phyloP scores from a whole-genome alignment of 305 asterid genomes.

The Fraxinus floribunda region DNA sequence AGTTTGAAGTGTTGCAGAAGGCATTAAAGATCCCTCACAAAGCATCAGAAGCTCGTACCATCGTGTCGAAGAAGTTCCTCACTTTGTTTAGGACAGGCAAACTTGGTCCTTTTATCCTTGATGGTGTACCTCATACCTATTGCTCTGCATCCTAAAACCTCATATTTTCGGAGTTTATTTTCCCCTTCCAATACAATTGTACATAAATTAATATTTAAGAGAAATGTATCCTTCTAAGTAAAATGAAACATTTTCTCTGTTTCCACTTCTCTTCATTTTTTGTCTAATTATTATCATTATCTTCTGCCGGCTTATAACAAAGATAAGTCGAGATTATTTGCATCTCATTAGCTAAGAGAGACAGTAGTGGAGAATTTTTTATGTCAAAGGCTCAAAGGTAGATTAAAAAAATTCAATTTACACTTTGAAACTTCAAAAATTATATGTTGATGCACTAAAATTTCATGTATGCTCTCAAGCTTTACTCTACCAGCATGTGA shows the following conservation, averaged over 20 bases:
- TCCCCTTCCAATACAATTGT: not conserved
- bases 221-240: not conserved
- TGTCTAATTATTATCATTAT: not conserved
- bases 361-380: not conserved
- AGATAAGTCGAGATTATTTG: not conserved
- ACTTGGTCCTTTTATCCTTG: constrained; percentile 86
- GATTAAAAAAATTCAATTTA: not conserved
- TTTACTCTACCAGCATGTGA: not conserved
- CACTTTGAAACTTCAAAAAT: not conserved
- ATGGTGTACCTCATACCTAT: constrained; percentile 58
- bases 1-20: constrained; percentile 70
- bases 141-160: constrained; percentile 21
- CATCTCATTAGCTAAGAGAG: not conserved
- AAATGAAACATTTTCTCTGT: not conserved
- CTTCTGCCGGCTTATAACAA: not conserved
- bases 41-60: constrained; percentile 75
- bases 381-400: not conserved
- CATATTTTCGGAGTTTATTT: not conserved
- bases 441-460: not conserved
- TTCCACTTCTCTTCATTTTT: not conserved
- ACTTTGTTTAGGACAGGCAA: constrained; percentile 79
- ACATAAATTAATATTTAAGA: not conserved
- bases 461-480: not conserved
- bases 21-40: constrained; percentile 76
- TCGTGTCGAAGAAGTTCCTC: constrained; percentile 75